phyloP scores from a whole-genome alignment of 768 basidiomycete species.

The Imleria badia region DNA sequence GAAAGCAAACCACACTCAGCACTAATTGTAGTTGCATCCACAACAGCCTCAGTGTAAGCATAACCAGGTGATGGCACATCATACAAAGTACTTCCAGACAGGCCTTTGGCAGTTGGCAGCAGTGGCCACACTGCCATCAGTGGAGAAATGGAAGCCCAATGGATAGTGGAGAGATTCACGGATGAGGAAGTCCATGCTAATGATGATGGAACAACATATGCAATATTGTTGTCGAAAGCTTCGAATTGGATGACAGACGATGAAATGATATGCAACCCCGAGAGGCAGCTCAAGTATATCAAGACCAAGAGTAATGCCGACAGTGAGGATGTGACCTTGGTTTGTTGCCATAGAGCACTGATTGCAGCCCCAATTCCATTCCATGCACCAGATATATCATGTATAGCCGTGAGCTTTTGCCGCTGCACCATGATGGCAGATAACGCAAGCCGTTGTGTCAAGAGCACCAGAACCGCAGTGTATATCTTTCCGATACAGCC shows the following conservation, averaged over 20 bases:
- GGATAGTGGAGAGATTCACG: background rate
- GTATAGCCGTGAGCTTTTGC: slow-evolving; percentile 18
- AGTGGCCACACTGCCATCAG: background rate
- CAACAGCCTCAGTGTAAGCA: slow-evolving; percentile 4
- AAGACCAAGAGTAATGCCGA: slow-evolving; percentile 1
- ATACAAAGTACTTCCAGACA: slow-evolving; percentile 13
- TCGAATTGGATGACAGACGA: slow-evolving; percentile 22
- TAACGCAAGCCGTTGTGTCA: slow-evolving; percentile 16
- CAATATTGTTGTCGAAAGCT: slow-evolving; percentile 8
- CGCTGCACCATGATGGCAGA: background rate
- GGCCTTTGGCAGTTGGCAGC: slow-evolving; percentile 7
- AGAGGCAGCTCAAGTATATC: slow-evolving; percentile 17
- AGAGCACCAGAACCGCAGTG: slow-evolving; percentile 14
- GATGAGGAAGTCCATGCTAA: background rate
- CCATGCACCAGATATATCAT: slow-evolving; percentile 24
- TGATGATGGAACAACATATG: background rate
- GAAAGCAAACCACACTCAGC: slow-evolving; percentile 17
- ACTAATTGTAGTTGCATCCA: slow-evolving; percentile 16
- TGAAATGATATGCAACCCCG: slow-evolving; percentile 23
- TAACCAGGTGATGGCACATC: slow-evolving; percentile 9
- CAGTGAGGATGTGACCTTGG: slow-evolving; percentile 7
- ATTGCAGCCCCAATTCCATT: slow-evolving; percentile 24
- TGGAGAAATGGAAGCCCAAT: background rate
- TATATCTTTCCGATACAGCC: slow-evolving; percentile 10
- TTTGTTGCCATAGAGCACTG: slow-evolving; percentile 20